Evolutionary conservation across 2,329 filamentous ascomycete species (phyloP).

Genomic region (Diaporthe sp.): DNA sequence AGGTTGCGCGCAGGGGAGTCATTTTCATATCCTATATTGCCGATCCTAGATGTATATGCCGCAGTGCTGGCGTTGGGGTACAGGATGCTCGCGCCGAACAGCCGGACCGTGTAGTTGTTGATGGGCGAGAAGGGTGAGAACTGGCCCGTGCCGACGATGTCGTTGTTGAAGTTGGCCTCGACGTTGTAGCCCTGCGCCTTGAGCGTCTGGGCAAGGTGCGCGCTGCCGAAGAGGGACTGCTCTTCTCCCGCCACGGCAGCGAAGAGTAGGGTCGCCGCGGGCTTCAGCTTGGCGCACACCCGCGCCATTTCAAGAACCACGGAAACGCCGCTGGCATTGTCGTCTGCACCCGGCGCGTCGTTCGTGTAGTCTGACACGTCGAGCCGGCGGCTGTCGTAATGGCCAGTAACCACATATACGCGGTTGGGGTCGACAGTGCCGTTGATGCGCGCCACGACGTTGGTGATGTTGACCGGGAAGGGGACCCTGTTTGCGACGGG

Average conservation of each 20-base stretch:
- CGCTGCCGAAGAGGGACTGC: constrained; percentile 66
- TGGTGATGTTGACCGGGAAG: constrained; percentile 66
- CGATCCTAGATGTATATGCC: constrained; percentile 39
- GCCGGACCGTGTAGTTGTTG: constrained; percentile 61
- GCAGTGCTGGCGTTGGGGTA: constrained; percentile 38
- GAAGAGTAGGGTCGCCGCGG: constrained; percentile 68
- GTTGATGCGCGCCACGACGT: constrained; percentile 65
- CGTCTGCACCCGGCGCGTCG: constrained; percentile 70
- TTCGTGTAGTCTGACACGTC: constrained; percentile 64
- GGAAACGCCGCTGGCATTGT: constrained; percentile 63
- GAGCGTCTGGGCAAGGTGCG: constrained; percentile 66
- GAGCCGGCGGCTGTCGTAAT: constrained; percentile 68
- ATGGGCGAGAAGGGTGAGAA: constrained; percentile 54
- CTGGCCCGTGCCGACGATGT: constrained; percentile 68
- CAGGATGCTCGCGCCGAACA: constrained; percentile 54
- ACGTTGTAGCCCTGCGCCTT: constrained; percentile 66
- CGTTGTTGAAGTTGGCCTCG: constrained; percentile 70
- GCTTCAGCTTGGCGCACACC: constrained; percentile 62
- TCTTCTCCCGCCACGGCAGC: constrained; percentile 71
- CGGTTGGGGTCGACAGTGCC: constrained; percentile 63
- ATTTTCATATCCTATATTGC: constrained; percentile 59
- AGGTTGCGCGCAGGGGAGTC: constrained; percentile 64
- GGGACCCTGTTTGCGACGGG: constrained; percentile 60
- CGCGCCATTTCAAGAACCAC: constrained; percentile 69
- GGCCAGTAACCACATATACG: constrained; percentile 67